Percentiles rank a stretch among this genome's conserved stretches.
Conservation (phyloP, 108 stramenopile species). For the Parietichytrium sp. region DNA sequence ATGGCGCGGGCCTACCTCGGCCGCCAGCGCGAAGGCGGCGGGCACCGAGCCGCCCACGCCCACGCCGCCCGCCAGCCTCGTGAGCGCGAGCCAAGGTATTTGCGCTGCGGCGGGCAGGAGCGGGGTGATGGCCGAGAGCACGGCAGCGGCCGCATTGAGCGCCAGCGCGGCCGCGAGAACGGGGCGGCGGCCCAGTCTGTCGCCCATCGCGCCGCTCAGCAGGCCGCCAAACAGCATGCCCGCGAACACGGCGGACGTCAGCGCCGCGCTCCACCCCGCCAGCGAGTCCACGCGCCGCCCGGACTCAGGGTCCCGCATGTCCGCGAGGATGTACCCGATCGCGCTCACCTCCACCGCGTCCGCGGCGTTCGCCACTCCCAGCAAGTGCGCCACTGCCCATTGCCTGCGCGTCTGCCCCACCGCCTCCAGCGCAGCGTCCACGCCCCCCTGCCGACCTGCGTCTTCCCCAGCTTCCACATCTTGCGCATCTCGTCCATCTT, state of each 20-base stretch:
- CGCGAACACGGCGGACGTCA: conserved; percentile 58
- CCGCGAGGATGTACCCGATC: conserved; percentile 58
- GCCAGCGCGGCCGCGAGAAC: conserved; percentile 49
- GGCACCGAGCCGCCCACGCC: conserved; percentile 64
- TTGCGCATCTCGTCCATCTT: too few species aligned
- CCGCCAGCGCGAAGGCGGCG: conserved; percentile 54
- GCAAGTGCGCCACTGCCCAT: not conserved
- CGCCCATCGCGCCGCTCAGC: conserved; percentile 43
- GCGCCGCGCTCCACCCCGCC: conserved; percentile 2
- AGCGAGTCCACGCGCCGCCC: conserved; percentile 48
- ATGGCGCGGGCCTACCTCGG: conserved; percentile 53
- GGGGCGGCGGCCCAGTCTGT: conserved; percentile 48
- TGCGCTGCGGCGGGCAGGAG: conserved; percentile 44
- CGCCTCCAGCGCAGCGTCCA: too few species aligned
- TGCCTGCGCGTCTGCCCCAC: not conserved
- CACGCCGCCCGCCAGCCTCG: conserved; percentile 52
- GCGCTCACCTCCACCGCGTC: conserved; percentile 64
- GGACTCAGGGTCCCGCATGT: conserved; percentile 42
- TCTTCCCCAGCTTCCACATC: too few species aligned
- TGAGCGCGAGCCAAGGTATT: conserved; percentile 10
- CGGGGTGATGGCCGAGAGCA: conserved; percentile 47
- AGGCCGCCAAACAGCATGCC: conserved; percentile 64
- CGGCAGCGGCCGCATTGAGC: conserved; percentile 48
- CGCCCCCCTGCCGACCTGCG: too few species aligned
- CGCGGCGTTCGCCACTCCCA: conserved; percentile 61